These are phyloP conservation scores for Backusella westeae DNA, from an alignment of 192 early-diverging fungal species.

Conservation along the genomic window DNA sequence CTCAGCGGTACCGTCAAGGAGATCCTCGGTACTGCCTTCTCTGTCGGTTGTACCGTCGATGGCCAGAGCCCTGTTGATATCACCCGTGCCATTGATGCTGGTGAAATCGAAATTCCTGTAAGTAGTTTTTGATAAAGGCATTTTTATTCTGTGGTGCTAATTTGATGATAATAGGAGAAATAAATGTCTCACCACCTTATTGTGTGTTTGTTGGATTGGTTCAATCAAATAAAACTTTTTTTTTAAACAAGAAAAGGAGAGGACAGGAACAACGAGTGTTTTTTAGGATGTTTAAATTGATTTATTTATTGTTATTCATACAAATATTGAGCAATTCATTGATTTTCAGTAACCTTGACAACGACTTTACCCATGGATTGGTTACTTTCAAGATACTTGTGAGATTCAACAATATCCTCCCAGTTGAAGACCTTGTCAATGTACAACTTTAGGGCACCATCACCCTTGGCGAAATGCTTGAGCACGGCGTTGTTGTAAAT, in stretches of 20 bases:
- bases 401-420: slow-evolving; percentile 64
- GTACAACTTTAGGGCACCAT: slow-evolving; percentile 42
- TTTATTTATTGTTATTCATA: background rate
- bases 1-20: slow-evolving; percentile 94
- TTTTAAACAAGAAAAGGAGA: background rate
- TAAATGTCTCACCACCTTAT: slow-evolving; percentile 14
- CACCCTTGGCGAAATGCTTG: slow-evolving; percentile 38
- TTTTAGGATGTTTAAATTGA: background rate
- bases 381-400: slow-evolving; percentile 65
- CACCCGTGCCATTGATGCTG: slow-evolving; percentile 79
- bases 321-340: background rate
- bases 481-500: slow-evolving; percentile 53
- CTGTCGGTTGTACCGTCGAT: slow-evolving; percentile 97
- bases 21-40: slow-evolving; percentile 93
- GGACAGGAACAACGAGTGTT: background rate
- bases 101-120: slow-evolving; percentile 74
- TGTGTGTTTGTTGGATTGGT: slow-evolving; percentile 14
- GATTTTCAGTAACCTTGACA: slow-evolving; percentile 30
- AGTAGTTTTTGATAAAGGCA: background rate
- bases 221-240: slow-evolving; percentile 12
- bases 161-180: slow-evolving; percentile 20
- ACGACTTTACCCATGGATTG: slow-evolving; percentile 65
- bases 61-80: slow-evolving; percentile 91
- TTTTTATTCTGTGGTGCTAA: background rate
- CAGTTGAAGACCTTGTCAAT: slow-evolving; percentile 65